Conservation (phyloP, 495 filamentous ascomycete species). For the Hyaloscypha hepaticicola region DNA sequence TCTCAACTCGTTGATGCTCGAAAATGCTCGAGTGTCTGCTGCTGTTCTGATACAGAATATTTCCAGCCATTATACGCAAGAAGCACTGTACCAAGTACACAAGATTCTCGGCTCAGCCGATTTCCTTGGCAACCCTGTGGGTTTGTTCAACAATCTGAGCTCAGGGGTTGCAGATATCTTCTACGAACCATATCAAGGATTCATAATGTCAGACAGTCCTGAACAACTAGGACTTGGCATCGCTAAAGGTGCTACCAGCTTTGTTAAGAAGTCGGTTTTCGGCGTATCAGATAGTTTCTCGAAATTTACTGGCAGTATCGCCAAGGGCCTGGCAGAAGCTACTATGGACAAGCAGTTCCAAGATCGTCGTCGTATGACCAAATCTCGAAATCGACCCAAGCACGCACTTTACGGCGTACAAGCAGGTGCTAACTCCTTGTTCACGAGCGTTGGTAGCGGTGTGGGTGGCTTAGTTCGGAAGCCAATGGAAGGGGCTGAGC, state of each 20-base stretch:
- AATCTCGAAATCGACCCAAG: constrained; percentile 90
- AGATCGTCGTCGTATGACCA: constrained; percentile 89
- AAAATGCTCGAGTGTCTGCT: constrained; percentile 90
- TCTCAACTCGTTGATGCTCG: constrained; percentile 89
- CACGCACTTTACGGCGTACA: constrained; percentile 96
- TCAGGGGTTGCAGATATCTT: constrained; percentile 97
- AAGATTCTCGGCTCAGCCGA: constrained; percentile 95
- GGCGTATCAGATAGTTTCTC: constrained; percentile 94
- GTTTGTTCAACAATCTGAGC: constrained; percentile 96
- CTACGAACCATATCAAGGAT: constrained; percentile 97
- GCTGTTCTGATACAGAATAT: constrained; percentile 80
- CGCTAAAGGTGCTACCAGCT: constrained; percentile 93
- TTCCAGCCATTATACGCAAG: constrained; percentile 91
- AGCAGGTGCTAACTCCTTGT: constrained; percentile 91
- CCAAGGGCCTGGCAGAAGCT: constrained; percentile 89
- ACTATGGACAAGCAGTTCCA: constrained; percentile 99
- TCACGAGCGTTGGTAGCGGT: constrained; percentile 85
- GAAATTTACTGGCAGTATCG: constrained; percentile 94
- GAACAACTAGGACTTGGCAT: constrained; percentile 93
- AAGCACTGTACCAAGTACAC: constrained; percentile 92
- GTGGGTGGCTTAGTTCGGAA: constrained; percentile 91
- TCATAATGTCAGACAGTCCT: constrained; percentile 92
- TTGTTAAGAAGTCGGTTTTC: constrained; percentile 98
- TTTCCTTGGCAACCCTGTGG: constrained; percentile 97
- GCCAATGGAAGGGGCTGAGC: constrained; percentile 92